Evolutionary conservation across 768 basidiomycete species (phyloP).

Genomic region (Inosperma sp.): DNA sequence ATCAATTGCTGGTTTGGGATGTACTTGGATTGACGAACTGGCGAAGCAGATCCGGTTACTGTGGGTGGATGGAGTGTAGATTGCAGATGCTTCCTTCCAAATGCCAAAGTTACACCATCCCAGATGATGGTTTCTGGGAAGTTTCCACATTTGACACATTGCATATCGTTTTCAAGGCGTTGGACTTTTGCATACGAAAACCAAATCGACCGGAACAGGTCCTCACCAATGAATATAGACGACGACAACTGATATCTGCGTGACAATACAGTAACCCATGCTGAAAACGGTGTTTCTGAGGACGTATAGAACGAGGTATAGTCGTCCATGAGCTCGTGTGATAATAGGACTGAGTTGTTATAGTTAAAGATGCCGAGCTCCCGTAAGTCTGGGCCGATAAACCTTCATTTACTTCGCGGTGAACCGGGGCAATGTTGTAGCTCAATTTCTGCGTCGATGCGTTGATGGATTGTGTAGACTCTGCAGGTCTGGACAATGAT

Average conservation of each 20-base stretch:
- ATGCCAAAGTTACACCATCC: constrained; percentile 28
- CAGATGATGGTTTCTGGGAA: constrained; percentile 25
- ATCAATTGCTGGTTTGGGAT: not conserved
- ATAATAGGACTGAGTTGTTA: constrained; percentile 23
- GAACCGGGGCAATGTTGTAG: constrained; percentile 19
- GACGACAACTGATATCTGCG: constrained; percentile 13
- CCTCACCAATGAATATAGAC: not conserved
- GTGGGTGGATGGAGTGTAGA: constrained; percentile 24
- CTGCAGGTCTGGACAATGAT: not conserved
- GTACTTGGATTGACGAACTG: not conserved
- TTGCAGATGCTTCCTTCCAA: constrained; percentile 21
- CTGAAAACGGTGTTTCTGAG: constrained; percentile 24
- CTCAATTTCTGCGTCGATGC: constrained; percentile 4
- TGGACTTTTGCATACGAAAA: constrained; percentile 25
- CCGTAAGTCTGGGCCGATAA: constrained; percentile 23
- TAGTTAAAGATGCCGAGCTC: constrained; percentile 26
- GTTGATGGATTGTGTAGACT: not conserved
- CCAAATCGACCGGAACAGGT: constrained; percentile 18
- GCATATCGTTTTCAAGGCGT: constrained; percentile 18
- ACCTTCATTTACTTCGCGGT: constrained; percentile 4
- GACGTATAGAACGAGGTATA: constrained; percentile 24
- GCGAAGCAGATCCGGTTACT: not conserved
- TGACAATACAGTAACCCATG: constrained; percentile 16
- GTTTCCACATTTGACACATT: constrained; percentile 22
- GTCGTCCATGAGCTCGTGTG: constrained; percentile 26